These are phyloP conservation scores for Pleurotus salmoneostramineus DNA, from an alignment of 768 basidiomycete genomes.

Conservation along the genomic window DNA sequence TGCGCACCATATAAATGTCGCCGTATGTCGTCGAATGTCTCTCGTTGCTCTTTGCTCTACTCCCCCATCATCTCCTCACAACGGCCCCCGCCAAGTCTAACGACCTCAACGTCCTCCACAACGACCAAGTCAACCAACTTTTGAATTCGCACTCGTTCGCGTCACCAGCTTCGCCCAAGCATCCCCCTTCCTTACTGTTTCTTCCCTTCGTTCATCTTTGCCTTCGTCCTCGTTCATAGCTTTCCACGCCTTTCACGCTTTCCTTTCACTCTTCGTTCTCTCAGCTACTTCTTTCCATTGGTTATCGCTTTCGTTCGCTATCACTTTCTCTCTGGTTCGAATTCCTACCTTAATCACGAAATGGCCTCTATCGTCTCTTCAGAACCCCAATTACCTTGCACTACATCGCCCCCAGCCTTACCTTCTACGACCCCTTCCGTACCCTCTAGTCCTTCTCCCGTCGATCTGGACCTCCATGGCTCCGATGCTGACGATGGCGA, in stretches of 20 bases:
- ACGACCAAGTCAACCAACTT: not conserved
- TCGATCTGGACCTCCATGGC: not conserved
- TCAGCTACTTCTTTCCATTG: not conserved
- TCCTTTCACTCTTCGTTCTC: not conserved
- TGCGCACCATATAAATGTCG: constrained; percentile 3
- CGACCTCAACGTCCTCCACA: not conserved
- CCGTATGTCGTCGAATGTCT: not conserved
- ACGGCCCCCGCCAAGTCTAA: too few species aligned
- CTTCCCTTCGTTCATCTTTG: not conserved
- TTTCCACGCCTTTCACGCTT: constrained; percentile 2
- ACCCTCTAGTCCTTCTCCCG: not conserved
- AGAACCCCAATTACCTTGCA: not conserved
- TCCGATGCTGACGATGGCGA: not conserved
- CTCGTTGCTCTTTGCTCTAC: constrained; percentile 5
- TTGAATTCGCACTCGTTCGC: not conserved
- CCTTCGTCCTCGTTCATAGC: not conserved
- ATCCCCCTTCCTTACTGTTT: not conserved
- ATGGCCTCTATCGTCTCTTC: not conserved
- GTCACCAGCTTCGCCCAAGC: not conserved
- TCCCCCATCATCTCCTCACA: constrained; percentile 1
- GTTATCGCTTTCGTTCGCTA: not conserved
- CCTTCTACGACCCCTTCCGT: not conserved
- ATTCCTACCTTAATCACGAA: not conserved
- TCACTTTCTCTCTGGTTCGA: not conserved
- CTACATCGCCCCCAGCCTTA: not conserved